Evolutionary conservation across 495 filamentous ascomycete genomes (phyloP).

Genomic region (Pseudoneurospora amorphoporcata): DNA sequence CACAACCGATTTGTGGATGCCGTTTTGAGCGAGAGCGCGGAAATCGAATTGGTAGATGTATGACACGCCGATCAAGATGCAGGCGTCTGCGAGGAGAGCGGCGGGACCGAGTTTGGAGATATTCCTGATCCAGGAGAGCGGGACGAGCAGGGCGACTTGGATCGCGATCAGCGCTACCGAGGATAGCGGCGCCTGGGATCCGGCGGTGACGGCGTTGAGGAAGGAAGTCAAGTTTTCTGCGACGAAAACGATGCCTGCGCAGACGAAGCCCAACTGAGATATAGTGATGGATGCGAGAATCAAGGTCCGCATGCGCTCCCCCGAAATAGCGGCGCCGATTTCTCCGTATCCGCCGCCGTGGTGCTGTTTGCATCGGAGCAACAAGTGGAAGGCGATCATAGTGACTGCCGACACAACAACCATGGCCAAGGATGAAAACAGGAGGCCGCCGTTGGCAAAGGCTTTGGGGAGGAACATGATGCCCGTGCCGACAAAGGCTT

Average conservation of each 20-base stretch:
- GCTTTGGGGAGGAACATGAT: constrained; percentile 63
- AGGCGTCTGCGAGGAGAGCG: constrained; percentile 50
- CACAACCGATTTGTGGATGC: constrained; percentile 39
- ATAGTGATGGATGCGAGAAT: constrained; percentile 51
- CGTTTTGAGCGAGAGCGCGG: constrained; percentile 32
- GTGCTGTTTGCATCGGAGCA: constrained; percentile 43
- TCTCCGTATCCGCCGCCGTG: constrained; percentile 54
- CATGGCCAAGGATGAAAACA: constrained; percentile 53
- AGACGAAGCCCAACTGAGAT: constrained; percentile 60
- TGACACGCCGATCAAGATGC: constrained; percentile 49
- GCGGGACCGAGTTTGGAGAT: constrained; percentile 53
- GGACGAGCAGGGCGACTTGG: constrained; percentile 46
- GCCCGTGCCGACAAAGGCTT: constrained; percentile 56
- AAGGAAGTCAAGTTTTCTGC: constrained; percentile 53
- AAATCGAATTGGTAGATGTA: constrained; percentile 58
- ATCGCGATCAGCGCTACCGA: constrained; percentile 40
- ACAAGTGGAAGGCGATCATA: constrained; percentile 51
- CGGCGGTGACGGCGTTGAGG: constrained; percentile 39
- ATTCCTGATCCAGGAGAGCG: constrained; percentile 51
- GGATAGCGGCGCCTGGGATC: constrained; percentile 24
- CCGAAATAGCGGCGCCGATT: constrained; percentile 45
- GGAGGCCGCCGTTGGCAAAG: constrained; percentile 56
- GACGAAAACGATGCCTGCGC: constrained; percentile 54
- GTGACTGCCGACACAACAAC: constrained; percentile 44
- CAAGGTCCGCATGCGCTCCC: constrained; percentile 37